Conservation (phyloP, 345 rosid genomes). For the Melaleuca quinquenervia region DNA sequence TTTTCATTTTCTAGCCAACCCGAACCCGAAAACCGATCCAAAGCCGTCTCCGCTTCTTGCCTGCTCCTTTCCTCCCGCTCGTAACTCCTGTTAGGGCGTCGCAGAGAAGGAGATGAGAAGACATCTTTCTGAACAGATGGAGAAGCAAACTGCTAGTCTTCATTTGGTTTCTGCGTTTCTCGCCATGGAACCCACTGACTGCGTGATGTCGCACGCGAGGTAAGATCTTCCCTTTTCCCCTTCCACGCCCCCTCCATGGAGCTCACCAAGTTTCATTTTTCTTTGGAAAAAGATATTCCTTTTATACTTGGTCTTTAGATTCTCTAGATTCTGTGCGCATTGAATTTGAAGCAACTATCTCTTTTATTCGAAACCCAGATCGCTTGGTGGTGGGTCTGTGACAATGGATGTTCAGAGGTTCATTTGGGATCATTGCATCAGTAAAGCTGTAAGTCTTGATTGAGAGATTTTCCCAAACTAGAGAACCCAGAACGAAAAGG, state of each 20-base stretch:
- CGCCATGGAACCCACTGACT: constrained; percentile 58
- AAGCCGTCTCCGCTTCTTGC: not conserved
- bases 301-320: not conserved
- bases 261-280: not conserved
- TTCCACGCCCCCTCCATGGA: not conserved
- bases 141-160: constrained; percentile 14
- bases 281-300: not conserved
- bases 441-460: constrained; percentile 33
- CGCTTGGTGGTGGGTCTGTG: constrained; percentile 47
- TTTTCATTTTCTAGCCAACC: not conserved
- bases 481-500: not conserved
- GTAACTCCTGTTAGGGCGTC: not conserved
- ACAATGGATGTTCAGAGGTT: constrained; percentile 53
- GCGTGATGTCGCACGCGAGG: constrained; percentile 46
- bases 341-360: not conserved
- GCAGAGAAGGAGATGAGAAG: not conserved
- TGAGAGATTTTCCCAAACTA: not conserved
- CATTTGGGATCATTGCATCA: constrained; percentile 53
- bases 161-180: constrained; percentile 57
- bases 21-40: not conserved
- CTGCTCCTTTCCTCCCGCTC: not conserved
- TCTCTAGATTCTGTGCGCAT: not conserved
- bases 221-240: constrained; percentile 1
- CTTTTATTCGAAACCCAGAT: constrained; percentile 16
- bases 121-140: not conserved